phyloP scores from a whole-genome alignment of 345 rosid genomes.

The Mercurialis annua region DNA sequence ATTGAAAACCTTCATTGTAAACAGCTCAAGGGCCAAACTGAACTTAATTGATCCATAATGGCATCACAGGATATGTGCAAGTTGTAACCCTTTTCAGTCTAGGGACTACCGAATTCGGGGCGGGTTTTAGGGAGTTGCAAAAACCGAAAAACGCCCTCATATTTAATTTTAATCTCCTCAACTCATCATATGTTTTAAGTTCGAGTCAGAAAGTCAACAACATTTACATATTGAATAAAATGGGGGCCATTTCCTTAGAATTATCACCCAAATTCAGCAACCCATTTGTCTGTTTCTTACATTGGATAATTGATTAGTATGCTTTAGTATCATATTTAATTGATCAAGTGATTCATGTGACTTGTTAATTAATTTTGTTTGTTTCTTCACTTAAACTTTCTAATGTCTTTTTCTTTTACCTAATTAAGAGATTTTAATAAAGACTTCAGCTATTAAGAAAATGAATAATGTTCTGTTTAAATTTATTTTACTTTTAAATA shows the following conservation, averaged over 20 bases:
- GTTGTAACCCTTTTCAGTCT: background rate
- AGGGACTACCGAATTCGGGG: background rate
- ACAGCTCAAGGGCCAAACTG: no score
- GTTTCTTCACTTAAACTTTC: no score
- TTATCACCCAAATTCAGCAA: background rate
- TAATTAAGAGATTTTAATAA: no score
- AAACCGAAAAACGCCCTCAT: background rate
- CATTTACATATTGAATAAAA: background rate
- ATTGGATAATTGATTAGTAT: background rate
- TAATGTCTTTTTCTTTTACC: no score
- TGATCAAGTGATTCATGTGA: no score
- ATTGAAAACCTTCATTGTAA: no score
- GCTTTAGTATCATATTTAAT: no score
- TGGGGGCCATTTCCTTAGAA: conserved; percentile 1
- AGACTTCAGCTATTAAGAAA: no score
- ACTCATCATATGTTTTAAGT: background rate
- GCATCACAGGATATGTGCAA: background rate
- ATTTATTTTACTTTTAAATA: no score
- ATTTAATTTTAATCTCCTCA: background rate
- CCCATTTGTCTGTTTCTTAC: background rate
- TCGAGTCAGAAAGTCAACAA: conserved; percentile 7
- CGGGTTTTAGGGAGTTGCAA: background rate
- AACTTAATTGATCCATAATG: background rate
- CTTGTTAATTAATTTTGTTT: no score
- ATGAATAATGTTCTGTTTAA: no score